Base-by-base conservation (phyloP, 2,329 filamentous ascomycete genomes). In the Periconia digitata region DNA sequence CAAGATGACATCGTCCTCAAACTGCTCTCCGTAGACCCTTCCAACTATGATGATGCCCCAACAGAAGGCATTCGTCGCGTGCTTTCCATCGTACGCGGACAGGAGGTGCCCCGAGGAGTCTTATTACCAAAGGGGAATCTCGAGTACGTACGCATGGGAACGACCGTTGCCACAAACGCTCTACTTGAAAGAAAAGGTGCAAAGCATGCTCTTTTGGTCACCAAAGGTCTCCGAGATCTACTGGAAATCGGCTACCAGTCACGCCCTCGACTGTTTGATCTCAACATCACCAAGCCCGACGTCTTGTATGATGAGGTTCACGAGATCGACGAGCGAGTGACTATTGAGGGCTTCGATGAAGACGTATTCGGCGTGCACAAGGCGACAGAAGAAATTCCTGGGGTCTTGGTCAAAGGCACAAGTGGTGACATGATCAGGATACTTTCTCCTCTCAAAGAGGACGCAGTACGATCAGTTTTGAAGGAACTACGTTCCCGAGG, bases 401-500 rank as follows among this genome's bases (percentile, higher is more conserved):
- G 56, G 6, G 13, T 21, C 12, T 22, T 64, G 15, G 49, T 57
- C 1, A 52, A 44, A n/a, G 60, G 58, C 1, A 44, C 60, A n/a
- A 64, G 58, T 34, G 63, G 64, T 22, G 64, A 69, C 36, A 54
- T 54, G 10, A 51, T 69, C 17, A 50, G 63, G 12, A 46, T 69
- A 13, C 39, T 68, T 32, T 54, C 57, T 40, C 49, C 41, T 16
- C 58, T 60, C 10, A 56, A 66, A 18, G 21, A 50, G 10, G 40
- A 53, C 23, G 51, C 34, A 24, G 49, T 49, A 32, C 39, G 40
- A 6, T 10, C 4, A 3, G 17, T 22, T 13, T 17, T 47, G 18
- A 12, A 29, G 8, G 23, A 29, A n/a, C 46, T 49, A 8, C n/a
- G 29, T 13, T 79, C 85, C 50, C 74, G 77, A 20, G 87, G 87